Conservation (phyloP, 2,329 filamentous ascomycete genomes). For the Fusarium sacchari region DNA sequence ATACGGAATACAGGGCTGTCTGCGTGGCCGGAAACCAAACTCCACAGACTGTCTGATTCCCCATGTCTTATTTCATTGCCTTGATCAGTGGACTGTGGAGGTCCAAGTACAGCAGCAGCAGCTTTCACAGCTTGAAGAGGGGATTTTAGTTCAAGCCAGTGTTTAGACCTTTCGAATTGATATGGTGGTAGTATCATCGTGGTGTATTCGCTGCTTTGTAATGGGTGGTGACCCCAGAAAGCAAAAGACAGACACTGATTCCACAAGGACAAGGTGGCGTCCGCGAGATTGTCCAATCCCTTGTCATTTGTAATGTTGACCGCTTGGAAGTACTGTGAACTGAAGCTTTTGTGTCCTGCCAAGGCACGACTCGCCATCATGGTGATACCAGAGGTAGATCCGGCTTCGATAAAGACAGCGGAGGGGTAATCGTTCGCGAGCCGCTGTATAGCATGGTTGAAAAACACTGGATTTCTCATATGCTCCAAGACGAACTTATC, state of each 20-base stretch:
- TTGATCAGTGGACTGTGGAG: too few species aligned
- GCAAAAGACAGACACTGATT: not conserved
- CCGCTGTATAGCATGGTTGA: conserved; percentile 54
- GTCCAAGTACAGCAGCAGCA: not conserved
- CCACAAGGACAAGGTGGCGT: not conserved
- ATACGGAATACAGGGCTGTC: not conserved
- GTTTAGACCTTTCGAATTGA: conserved; percentile 6
- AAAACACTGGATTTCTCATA: conserved; percentile 56
- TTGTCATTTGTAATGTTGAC: not conserved
- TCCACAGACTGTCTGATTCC: not conserved
- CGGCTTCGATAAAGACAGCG: conserved; percentile 7
- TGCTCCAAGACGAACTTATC: not conserved
- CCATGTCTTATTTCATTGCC: not conserved
- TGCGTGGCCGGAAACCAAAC: not conserved
- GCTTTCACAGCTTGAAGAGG: not conserved
- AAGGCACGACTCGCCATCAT: not conserved
- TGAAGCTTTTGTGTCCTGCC: too few species aligned
- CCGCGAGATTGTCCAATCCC: not conserved
- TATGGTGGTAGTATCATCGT: not conserved
- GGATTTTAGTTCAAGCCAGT: not conserved
- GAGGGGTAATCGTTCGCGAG: conserved; percentile 41
- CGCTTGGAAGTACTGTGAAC: not conserved
- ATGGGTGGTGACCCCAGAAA: not conserved
- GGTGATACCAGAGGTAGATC: conserved; percentile 4
- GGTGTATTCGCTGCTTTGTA: not conserved